A percentile compares a stretch with the other conserved stretches of the same genome.
phyloP scores from a whole-genome alignment of 371 early-diverging fungal species.

The Mucor sp. region DNA sequence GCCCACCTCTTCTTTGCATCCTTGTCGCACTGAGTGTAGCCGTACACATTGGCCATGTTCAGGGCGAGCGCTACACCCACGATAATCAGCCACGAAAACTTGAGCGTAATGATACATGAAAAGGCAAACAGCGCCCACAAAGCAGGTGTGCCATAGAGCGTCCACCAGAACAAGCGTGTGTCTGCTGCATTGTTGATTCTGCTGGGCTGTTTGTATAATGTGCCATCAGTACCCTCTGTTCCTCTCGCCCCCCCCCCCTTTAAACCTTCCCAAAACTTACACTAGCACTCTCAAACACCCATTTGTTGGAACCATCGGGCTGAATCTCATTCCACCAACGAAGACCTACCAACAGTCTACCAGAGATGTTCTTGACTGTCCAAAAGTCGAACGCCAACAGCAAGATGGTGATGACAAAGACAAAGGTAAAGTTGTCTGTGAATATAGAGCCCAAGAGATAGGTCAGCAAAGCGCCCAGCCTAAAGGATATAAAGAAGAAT shows the following conservation, averaged over 20 bases:
- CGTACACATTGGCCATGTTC: constrained; percentile 88
- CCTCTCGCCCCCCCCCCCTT: neutral
- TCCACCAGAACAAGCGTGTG: constrained; percentile 89
- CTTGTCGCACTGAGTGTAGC: constrained; percentile 96
- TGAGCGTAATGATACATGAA: constrained; percentile 72
- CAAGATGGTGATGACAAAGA: constrained; percentile 90
- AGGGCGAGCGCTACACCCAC: constrained; percentile 83
- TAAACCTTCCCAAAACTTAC: too few species aligned
- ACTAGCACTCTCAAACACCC: constrained; percentile 94
- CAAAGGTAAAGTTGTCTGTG: constrained; percentile 84
- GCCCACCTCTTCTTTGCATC: constrained; percentile 80
- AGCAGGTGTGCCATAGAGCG: constrained; percentile 84
- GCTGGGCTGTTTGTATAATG: constrained; percentile 46
- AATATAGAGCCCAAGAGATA: constrained; percentile 83
- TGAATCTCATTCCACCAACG: constrained; percentile 98
- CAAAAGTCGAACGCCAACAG: constrained; percentile 96
- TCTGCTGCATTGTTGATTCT: constrained; percentile 82
- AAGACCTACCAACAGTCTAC: constrained; percentile 92
- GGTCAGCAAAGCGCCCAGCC: constrained; percentile 73
- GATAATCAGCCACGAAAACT: constrained; percentile 81
- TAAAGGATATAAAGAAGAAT: constrained; percentile 89
- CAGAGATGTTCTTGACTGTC: constrained; percentile 98
- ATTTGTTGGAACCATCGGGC: constrained; percentile 90
- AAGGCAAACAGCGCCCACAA: constrained; percentile 87
- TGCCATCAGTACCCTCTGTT: neutral